Evolutionary conservation across 2,329 filamentous ascomycete genomes (phyloP).

Genomic region (Lachnellula subtilissima): DNA sequence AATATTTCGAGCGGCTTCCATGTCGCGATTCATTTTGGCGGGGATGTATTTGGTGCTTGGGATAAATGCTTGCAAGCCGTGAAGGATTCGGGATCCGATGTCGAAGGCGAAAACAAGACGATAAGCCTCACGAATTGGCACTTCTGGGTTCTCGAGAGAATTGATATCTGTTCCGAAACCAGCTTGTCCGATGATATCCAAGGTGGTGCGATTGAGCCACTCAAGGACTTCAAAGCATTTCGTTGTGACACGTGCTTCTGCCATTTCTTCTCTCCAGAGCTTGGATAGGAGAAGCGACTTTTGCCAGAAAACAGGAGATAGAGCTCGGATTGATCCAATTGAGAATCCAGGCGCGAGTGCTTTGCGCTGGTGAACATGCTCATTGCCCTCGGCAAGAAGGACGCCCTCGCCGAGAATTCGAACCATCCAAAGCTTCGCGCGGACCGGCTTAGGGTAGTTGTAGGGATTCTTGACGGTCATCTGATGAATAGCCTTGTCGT

Average conservation of each 20-base stretch:
- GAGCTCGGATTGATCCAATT: slow-evolving; percentile 74
- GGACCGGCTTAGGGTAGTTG: slow-evolving; percentile 59
- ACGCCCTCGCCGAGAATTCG: slow-evolving; percentile 66
- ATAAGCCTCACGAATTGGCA: slow-evolving; percentile 54
- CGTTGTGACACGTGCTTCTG: slow-evolving; percentile 25
- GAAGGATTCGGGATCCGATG: slow-evolving; percentile 45
- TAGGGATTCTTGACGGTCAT: slow-evolving; percentile 53
- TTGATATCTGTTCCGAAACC: slow-evolving; percentile 67
- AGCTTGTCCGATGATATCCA: slow-evolving; percentile 70
- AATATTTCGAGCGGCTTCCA: slow-evolving; percentile 66
- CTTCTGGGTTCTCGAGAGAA: slow-evolving; percentile 56
- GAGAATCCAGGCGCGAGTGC: slow-evolving; percentile 74
- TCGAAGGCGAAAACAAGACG: slow-evolving; percentile 40
- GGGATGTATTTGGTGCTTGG: slow-evolving; percentile 49
- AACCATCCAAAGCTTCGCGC: slow-evolving; percentile 51
- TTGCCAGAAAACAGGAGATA: slow-evolving; percentile 77
- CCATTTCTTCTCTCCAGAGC: slow-evolving; percentile 48
- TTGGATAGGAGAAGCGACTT: slow-evolving; percentile 55
- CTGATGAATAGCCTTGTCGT: slow-evolving; percentile 40
- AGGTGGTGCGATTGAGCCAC: slow-evolving; percentile 62
- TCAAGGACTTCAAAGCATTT: slow-evolving; percentile 28
- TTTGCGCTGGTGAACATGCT: slow-evolving; percentile 54
- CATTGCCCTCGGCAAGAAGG: slow-evolving; percentile 69
- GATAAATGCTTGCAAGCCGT: slow-evolving; percentile 42
- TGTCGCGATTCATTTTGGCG: slow-evolving; percentile 52